Evolutionary conservation across 176 grass and related monocot genomes (phyloP).

Genomic region (Hordeum vulgare): MorexV3_pseudomolecules_assembly NC_058519.1:663575449-663575948

Average conservation of each 20-base stretch:
- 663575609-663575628: neutral
- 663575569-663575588: neutral
- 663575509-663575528: slow-evolving; percentile 61
- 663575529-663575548: slow-evolving; percentile 58
- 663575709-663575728: slow-evolving; percentile 67
- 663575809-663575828: slow-evolving; percentile 20
- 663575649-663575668: slow-evolving; percentile 18
- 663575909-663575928: neutral
- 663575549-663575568: neutral
- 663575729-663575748: slow-evolving; percentile 54
- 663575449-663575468: slow-evolving; percentile 1
- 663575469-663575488: slow-evolving; percentile 23
- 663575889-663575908: slow-evolving; percentile 4
- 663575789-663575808: neutral
- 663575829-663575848: slow-evolving; percentile 11
- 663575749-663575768: slow-evolving; percentile 50
- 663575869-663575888: neutral
- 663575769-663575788: slow-evolving; percentile 15
- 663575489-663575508: slow-evolving; percentile 56
- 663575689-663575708: slow-evolving; percentile 56
- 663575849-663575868: neutral
- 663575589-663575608: neutral
- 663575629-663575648: slow-evolving; percentile 42
- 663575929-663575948: neutral
- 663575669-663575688: slow-evolving; percentile 21